Percentiles rank a stretch among this genome's conserved stretches.
These are phyloP conservation scores for Emericellopsis cladophorae DNA, from an alignment of 2,329 filamentous ascomycete species.

Conservation along the genomic window DNA sequence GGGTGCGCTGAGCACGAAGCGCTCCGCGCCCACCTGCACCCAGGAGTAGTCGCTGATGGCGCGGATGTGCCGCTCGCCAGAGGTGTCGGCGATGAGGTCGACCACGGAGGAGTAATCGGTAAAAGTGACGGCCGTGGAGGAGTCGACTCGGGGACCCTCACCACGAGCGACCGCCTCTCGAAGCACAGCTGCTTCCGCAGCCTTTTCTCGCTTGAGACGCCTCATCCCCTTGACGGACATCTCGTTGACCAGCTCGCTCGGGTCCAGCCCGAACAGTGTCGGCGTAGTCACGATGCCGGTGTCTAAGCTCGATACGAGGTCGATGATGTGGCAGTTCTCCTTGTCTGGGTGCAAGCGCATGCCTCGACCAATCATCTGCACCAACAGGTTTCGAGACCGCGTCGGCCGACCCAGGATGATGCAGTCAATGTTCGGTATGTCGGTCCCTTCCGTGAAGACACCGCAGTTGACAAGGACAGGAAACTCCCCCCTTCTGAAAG, in stretches of 20 bases:
- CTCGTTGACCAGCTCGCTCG: slow-evolving; percentile 60
- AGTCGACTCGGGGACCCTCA: slow-evolving; percentile 3
- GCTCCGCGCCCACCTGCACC: slow-evolving; percentile 62
- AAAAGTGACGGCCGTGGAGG: slow-evolving; percentile 50
- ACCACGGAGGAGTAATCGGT: slow-evolving; percentile 88
- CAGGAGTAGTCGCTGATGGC: slow-evolving; percentile 64
- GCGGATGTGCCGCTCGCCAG: slow-evolving; percentile 67
- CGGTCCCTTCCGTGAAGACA: slow-evolving; percentile 93
- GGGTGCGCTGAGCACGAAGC: slow-evolving; percentile 57
- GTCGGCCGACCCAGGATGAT: slow-evolving; percentile 80
- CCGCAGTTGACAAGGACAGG: slow-evolving; percentile 90
- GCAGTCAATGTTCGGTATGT: slow-evolving; percentile 96
- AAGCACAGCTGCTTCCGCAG: slow-evolving; percentile 21
- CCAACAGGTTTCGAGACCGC: slow-evolving; percentile 78
- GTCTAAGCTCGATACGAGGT: slow-evolving; percentile 80
- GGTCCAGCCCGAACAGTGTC: slow-evolving; percentile 86
- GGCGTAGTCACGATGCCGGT: slow-evolving; percentile 83
- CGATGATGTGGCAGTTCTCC: slow-evolving; percentile 83
- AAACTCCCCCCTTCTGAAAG: slow-evolving; percentile 65
- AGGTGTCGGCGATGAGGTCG: slow-evolving; percentile 75
- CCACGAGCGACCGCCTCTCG: slow-evolving; percentile 5
- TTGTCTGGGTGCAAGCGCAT: slow-evolving; percentile 76
- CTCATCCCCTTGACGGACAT: slow-evolving; percentile 51
- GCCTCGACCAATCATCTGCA: slow-evolving; percentile 96
- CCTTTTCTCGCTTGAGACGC: slow-evolving; percentile 34